Evolutionary conservation across 2,329 filamentous ascomycete species (phyloP).

Genomic region (Penicillium digitatum): DNA sequence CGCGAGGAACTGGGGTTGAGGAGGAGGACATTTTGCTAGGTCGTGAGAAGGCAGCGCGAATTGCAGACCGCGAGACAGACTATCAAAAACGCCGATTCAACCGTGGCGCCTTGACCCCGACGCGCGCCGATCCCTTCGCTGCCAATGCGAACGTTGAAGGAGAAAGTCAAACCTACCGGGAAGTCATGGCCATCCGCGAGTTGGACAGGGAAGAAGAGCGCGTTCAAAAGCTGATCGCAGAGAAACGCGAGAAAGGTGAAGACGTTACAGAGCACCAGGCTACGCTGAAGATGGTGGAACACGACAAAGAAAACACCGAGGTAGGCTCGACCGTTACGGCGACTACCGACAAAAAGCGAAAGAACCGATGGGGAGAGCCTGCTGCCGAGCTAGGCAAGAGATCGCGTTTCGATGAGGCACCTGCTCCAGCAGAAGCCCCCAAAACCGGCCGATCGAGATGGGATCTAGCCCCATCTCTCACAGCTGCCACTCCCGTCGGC

Average conservation of each 20-base stretch:
- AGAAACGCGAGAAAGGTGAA: constrained; percentile 62
- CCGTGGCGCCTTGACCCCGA: constrained; percentile 73
- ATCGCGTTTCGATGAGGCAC: constrained; percentile 74
- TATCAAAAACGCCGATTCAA: constrained; percentile 96
- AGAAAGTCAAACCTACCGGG: constrained; percentile 77
- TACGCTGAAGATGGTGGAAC: constrained; percentile 63
- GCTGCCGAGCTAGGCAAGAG: constrained; percentile 22
- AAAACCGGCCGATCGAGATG: constrained; percentile 78
- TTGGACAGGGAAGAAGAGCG: constrained; percentile 91
- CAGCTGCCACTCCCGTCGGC: constrained; percentile 67
- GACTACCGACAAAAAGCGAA: constrained; percentile 69
- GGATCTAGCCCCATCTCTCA: constrained; percentile 74
- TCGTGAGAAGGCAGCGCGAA: constrained; percentile 83
- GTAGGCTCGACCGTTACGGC: constrained; percentile 63
- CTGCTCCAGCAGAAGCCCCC: constrained; percentile 55
- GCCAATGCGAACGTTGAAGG: constrained; percentile 65
- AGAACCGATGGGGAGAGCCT: constrained; percentile 80
- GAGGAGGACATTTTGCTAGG: constrained; percentile 86
- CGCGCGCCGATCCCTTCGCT: constrained; percentile 79
- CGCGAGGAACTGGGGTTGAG: constrained; percentile 76
- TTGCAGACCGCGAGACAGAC: constrained; percentile 88
- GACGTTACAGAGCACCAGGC: constrained; percentile 66
- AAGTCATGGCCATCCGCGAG: constrained; percentile 86
- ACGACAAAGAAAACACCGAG: constrained; percentile 69
- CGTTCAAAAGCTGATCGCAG: constrained; percentile 72